These are phyloP conservation scores for Allium cepa DNA, from an alignment of 106 monocot species.

Conservation along the genomic window DNA sequence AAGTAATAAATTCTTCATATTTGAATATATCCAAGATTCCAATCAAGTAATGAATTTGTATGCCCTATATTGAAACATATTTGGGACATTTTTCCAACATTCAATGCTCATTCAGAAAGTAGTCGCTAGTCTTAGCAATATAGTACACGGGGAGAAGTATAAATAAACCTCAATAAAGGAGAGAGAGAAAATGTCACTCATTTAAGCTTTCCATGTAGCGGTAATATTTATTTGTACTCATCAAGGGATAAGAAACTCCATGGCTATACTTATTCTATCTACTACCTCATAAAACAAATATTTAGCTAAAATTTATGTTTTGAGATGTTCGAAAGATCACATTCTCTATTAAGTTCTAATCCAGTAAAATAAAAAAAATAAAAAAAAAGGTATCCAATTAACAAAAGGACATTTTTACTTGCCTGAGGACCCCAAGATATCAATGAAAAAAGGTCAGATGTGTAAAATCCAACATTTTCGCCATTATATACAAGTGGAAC, in stretches of 20 bases:
- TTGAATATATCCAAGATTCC: no score
- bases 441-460: slow-evolving; percentile 25
- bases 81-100: no score
- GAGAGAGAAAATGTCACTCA: no score
- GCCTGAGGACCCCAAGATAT: slow-evolving; percentile 37
- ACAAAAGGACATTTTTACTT: background rate
- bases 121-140: background rate
- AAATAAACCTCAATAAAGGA: background rate
- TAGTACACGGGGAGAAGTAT: background rate
- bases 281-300: background rate
- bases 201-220: no score
- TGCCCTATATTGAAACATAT: no score
- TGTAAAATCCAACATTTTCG: slow-evolving; percentile 18
- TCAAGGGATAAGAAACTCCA: background rate
- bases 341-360: background rate
- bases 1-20: no score
- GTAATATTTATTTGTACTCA: no score
- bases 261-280: background rate
- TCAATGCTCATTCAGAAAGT: background rate
- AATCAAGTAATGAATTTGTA: no score
- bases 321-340: background rate
- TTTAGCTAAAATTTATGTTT: background rate
- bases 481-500: slow-evolving; percentile 28
- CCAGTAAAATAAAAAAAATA: background rate
- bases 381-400: background rate